These are phyloP conservation scores for Fusarium pilosicola DNA, from an alignment of 2,329 filamentous ascomycete genomes.

Conservation along the genomic window DNA sequence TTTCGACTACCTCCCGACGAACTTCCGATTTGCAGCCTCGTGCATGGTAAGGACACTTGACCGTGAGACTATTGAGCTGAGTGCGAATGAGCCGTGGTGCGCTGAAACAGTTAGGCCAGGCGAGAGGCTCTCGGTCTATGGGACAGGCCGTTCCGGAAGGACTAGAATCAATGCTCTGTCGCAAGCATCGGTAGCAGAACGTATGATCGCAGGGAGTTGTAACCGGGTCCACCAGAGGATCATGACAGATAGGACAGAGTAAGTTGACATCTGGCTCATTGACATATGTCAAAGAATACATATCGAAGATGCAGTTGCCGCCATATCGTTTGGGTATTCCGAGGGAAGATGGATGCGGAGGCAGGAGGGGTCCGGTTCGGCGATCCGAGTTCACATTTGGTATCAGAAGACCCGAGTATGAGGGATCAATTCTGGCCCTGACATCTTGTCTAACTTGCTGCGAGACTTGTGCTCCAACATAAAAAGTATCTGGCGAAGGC, in stretches of 20 bases:
- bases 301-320: conserved; percentile 54
- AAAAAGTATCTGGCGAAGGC: conserved; percentile 51
- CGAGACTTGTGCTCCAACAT: conserved; percentile 43
- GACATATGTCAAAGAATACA: conserved; percentile 58
- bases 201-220: conserved; percentile 73
- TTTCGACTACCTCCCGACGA: conserved; percentile 63
- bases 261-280: conserved; percentile 58
- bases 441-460: conserved; percentile 36
- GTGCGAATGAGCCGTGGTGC: conserved; percentile 63
- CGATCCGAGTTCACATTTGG: conserved; percentile 42
- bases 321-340: conserved; percentile 53
- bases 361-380: conserved; percentile 48
- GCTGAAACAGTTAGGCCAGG: conserved; percentile 54
- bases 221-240: conserved; percentile 68
- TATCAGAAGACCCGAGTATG: conserved; percentile 29
- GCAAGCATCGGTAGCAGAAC: conserved; percentile 69
- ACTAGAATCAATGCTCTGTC: conserved; percentile 53
- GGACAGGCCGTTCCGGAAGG: conserved; percentile 61
- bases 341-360: conserved; percentile 52
- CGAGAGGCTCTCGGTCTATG: conserved; percentile 63
- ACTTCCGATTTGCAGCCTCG: conserved; percentile 62
- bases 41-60: conserved; percentile 65
- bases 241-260: conserved; percentile 67
- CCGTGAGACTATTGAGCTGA: conserved; percentile 68
- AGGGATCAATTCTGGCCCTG: conserved; percentile 19